Base-by-base conservation (phyloP, 2,329 filamentous ascomycete genomes). In the Fusarium circinatum region DNA sequence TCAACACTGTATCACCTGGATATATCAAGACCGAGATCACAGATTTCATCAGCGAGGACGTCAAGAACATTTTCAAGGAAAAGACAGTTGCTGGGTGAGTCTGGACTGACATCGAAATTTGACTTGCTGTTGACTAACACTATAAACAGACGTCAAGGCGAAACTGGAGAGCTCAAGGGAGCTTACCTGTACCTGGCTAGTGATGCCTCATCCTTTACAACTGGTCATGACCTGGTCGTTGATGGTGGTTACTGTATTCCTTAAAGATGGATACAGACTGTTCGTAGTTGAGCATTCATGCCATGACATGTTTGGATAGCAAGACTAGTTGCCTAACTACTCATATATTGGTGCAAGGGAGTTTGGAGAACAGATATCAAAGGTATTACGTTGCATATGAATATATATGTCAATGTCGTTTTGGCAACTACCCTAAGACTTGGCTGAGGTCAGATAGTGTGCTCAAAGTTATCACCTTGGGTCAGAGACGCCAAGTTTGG, bases 131-230 rank as follows among this genome's bases (percentile, higher is more conserved):
- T 36, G 58, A 49, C 72, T 78, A 63, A 77, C 62, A n/a, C 48
- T 56, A 48, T 52, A 24, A 48, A 30, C 44, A 89, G 90, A 54
- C 89, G 94, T 74, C 92, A 95, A 79, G 94, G 92, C 15, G 86
- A 91, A 73, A 85, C 89, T 6, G 88, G 90, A 68, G 94, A 97
- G 85, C 86, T 97, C 76, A 95, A 96, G 85, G 94, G 93, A 26
- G 92, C 92, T 24, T 97, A 93, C 81, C 83, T 97, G 54, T 96
- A 95, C 82, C 86, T 97, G 64, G 92, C 93, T 24, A 94, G 91
- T 20, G 94, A 97, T 82, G 94, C 94, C 8, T 89, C 92, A n/a
- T 93, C 90, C 61, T 97, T 94, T 83, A 94, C 92, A 24, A 97
- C 94, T 14, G 94, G 90, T 1, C 86, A 89, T 15, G 92, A 95